Evolutionary conservation across 495 filamentous ascomycete species (phyloP), one percentile per base, ranked within the genome.

Genomic region (Evernia prunastri): DNA sequence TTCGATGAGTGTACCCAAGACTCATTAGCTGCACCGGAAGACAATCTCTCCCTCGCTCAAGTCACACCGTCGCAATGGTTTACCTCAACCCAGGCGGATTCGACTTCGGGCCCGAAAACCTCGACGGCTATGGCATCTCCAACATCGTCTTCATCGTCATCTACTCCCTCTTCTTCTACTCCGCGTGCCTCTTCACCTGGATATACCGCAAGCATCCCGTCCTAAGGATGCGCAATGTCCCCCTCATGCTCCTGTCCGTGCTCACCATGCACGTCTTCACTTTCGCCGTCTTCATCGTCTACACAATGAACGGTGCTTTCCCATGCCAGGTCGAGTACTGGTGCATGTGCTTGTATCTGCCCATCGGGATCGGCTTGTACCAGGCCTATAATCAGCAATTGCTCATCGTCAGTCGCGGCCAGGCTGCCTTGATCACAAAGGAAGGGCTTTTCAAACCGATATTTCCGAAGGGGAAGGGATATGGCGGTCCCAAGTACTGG

Each of bases 281-380:
- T 71, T 69, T 79, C 40, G 72, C 80, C 7, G 79, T 83, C 56
- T 78, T 89, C 64, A 76, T 86, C 42, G 83, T 80, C 12, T 84
- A 83, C 66, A 79, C 82, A 36, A 67, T 84, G 29, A 87, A 88
- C 13, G 73, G 83, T 1, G 68, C 81, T 6, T 80, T 85, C 62
- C 83, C 84, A 0, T 85, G 83, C 51, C 75, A 77, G 43, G 70
- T 75, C 18, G 79, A 88, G 69, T 91, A 80, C 72, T 91, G 87
- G 86, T 78, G 88, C 72, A 91, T 91, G 88, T 80, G 84, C 61
- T 77, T 84, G 53, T 86, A 83, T 71, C 75, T 89, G 43, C 88
- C 88, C 5, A 78, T 84, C 35, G 87, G 87, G 29, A 81, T 89
- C 65, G 86, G 83, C 20, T 72, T 89, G 2, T 90, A 89, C 72